These are phyloP conservation scores for Citropsis articulata DNA, from an alignment of 345 rosid genomes.

Conservation along the genomic window DNA sequence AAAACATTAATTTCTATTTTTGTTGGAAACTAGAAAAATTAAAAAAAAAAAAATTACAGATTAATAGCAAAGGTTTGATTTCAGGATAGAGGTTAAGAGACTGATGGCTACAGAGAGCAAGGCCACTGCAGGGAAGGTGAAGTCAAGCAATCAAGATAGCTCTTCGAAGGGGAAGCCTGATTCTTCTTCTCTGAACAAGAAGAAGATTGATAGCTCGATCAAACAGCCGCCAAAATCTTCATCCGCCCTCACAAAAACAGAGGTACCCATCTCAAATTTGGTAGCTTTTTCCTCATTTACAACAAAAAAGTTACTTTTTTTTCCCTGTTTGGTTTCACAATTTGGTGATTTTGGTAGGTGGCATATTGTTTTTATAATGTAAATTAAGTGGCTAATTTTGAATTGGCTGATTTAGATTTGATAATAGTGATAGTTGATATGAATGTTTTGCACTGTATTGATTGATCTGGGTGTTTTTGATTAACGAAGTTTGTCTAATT, in stretches of 20 bases:
- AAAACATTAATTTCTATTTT: background rate
- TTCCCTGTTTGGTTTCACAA: background rate
- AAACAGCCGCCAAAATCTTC: constrained; percentile 44
- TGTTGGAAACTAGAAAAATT: background rate
- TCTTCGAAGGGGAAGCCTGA: constrained; percentile 38
- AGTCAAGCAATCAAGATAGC: constrained; percentile 40
- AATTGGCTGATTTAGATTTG: constrained; percentile 9
- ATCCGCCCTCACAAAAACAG: constrained; percentile 44
- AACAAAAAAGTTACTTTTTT: background rate
- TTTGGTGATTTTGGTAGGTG: constrained; percentile 15
- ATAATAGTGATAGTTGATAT: background rate
- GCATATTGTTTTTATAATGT: background rate
- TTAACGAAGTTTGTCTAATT: background rate
- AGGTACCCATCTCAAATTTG: constrained; percentile 39
- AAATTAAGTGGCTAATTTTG: background rate
- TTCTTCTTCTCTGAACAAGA: constrained; percentile 38
- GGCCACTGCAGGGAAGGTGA: constrained; percentile 41
- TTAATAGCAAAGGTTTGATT: constrained; percentile 7
- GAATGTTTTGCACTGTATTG: constrained; percentile 6
- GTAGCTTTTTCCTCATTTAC: constrained; percentile 1
- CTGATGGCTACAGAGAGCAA: constrained; percentile 53
- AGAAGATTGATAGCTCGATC: constrained; percentile 52
- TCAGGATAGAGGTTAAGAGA: background rate
- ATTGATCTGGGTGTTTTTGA: background rate
- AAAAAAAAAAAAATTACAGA: background rate